Conservation (phyloP, 768 basidiomycete genomes). For the Pluteus cervinus region DNA sequence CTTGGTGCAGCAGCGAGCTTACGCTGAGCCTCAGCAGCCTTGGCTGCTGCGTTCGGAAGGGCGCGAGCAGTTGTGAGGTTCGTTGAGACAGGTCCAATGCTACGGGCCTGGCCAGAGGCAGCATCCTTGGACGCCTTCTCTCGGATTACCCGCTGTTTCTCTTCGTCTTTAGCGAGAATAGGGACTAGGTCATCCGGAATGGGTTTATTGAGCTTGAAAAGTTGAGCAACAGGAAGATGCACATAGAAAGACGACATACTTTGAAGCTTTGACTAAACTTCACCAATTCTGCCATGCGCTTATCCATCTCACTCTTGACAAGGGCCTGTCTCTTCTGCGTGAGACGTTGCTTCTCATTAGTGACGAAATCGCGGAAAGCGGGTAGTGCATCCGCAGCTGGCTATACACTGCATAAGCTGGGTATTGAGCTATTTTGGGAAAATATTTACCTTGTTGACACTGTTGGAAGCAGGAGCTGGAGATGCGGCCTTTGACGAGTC, state of each 20-base stretch:
- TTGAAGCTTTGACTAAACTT: slow-evolving; percentile 95
- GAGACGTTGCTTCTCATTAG: slow-evolving; percentile 83
- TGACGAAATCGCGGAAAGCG: slow-evolving; percentile 90
- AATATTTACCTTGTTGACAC: slow-evolving; percentile 42
- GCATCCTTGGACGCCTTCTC: slow-evolving; percentile 75
- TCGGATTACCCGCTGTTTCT: slow-evolving; percentile 77
- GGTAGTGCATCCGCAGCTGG: slow-evolving; percentile 71
- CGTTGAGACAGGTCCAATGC: slow-evolving; percentile 58
- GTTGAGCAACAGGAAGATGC: slow-evolving; percentile 1
- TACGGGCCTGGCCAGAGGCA: slow-evolving; percentile 55
- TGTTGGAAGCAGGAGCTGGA: slow-evolving; percentile 18
- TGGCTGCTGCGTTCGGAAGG: slow-evolving; percentile 28
- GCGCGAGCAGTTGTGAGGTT: slow-evolving; percentile 44
- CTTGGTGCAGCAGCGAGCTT: slow-evolving; percentile 16
- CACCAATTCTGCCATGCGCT: slow-evolving; percentile 86
- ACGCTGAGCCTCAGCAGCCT: slow-evolving; percentile 22
- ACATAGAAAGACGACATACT: slow-evolving; percentile 36
- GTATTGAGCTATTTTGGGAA: slow-evolving; percentile 3
- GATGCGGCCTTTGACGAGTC: slow-evolving; percentile 66
- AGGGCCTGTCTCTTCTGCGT: slow-evolving; percentile 88
- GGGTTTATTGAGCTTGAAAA: slow-evolving; percentile 76
- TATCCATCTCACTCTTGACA: slow-evolving; percentile 91
- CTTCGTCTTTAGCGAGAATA: slow-evolving; percentile 90
- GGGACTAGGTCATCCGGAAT: slow-evolving; percentile 93
- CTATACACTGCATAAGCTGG: slow-evolving; percentile 24